Base-by-base conservation (phyloP, 2,329 filamentous ascomycete genomes). In the Colletotrichum sp. region DNA sequence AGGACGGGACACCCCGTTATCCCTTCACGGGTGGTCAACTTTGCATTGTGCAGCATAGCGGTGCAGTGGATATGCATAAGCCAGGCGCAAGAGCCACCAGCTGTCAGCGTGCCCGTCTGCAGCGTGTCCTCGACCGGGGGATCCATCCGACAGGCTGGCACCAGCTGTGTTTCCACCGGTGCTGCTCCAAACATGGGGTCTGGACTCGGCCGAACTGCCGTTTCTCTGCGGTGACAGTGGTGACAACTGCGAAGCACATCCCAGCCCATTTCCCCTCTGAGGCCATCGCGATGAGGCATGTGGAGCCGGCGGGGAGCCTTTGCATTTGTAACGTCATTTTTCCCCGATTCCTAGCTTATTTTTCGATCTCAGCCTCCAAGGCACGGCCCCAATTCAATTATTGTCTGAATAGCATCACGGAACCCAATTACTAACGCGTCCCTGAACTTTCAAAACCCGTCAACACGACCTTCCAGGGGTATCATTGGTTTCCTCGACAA, bases 341-440 rank as follows among this genome's bases (percentile, higher is more conserved):
- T 5, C 70, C 28, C 73, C 73, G 66, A 74, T 74, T 69, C 72
- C 74, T 63, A 63, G 52, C 67, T 74, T 67, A 74, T 57, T 76
- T 24, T 58, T 70, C 74, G 71, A 74, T 75, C 73, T 68, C 70
- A 75, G 26, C 32, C 30, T 36, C 18, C 15, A 30, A 57, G 36
- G 65, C 70, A 75, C 63, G 73, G 73, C 30, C 69, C 73, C 70
- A 64, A 36, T 60, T 28, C 70, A 73, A 68, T 72, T 65, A 48
- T 32, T 67, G 64, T 75, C 70, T 75, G 73, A 73, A 75, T 75
- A 73, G 73, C 73, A 75, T 75, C 73, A 68, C 21, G 24, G 58
- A 65, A 57, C 28, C 26, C 43, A 67, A 64, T 52, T 34, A 73
- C 73, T 73, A 75, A 75, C 73, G 64, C 32, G n/a, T n/a, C 24